A percentile compares a stretch with the other conserved stretches of the same genome.
These are phyloP conservation scores for Trametes cubensis DNA, from an alignment of 768 basidiomycete species.

Conservation along the genomic window DNA sequence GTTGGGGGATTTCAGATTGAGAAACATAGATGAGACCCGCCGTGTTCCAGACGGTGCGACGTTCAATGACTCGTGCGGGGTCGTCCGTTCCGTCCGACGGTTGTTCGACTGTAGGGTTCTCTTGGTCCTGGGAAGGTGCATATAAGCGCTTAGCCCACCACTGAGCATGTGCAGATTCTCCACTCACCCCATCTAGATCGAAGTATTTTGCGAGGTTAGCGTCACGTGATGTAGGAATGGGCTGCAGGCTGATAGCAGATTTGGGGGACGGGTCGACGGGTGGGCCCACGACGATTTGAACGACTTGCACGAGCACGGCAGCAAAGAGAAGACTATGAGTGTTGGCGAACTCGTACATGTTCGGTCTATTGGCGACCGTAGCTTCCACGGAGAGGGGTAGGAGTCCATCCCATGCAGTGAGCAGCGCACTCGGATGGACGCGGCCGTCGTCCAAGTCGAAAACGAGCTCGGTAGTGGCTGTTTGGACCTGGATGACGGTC, in stretches of 20 bases:
- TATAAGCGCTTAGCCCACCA: too few species aligned
- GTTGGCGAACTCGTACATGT: conserved; percentile 15
- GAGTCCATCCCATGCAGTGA: conserved; percentile 12
- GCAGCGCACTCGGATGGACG: background rate
- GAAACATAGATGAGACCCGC: conserved; percentile 29
- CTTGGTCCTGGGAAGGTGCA: too few species aligned
- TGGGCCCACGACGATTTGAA: background rate
- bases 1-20: conserved; percentile 33
- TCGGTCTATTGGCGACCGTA: background rate
- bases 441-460: background rate
- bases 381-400: conserved; percentile 17
- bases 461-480: conserved; percentile 11
- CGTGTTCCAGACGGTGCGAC: conserved; percentile 3
- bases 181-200: too few species aligned
- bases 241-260: too few species aligned
- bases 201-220: too few species aligned
- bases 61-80: background rate
- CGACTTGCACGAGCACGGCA: conserved; percentile 9
- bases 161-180: too few species aligned
- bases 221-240: too few species aligned
- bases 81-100: background rate
- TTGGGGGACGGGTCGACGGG: too few species aligned
- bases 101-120: too few species aligned
- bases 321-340: conserved; percentile 21
- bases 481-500: background rate